phyloP scores from a whole-genome alignment of 768 basidiomycete species.

The Tylopilus vinaceipallidus region DNA sequence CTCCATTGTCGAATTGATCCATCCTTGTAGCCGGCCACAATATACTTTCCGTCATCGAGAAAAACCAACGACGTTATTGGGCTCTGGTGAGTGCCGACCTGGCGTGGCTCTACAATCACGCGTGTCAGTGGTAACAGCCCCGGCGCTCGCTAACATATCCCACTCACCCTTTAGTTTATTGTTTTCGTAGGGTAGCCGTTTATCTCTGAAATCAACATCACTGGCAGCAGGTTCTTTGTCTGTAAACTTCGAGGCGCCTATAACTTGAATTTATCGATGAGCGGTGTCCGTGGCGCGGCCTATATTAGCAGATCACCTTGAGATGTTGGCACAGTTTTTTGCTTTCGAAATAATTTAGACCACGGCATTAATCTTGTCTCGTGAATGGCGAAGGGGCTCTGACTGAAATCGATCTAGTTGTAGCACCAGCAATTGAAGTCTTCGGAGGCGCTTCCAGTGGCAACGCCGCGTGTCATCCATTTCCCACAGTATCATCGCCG shows the following conservation, averaged over 20 bases:
- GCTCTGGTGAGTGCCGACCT: neutral
- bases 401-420: neutral
- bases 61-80: constrained; percentile 5
- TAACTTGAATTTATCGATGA: too few species aligned
- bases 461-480: too few species aligned
- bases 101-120: neutral
- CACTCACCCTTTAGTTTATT: neutral
- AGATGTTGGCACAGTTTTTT: neutral
- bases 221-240: neutral
- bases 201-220: too few species aligned
- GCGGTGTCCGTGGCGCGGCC: too few species aligned
- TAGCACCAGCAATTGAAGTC: neutral
- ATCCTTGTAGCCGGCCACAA: constrained; percentile 4
- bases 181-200: neutral
- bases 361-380: neutral
- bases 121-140: neutral
- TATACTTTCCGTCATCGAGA: constrained; percentile 4
- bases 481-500: too few species aligned
- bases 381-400: too few species aligned
- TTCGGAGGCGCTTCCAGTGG: too few species aligned
- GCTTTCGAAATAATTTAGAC: neutral
- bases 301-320: neutral
- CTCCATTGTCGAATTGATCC: constrained; percentile 11
- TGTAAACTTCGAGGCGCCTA: neutral
- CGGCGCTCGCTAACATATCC: too few species aligned